These are phyloP conservation scores for Trichophyton simii DNA, from an alignment of 2,329 filamentous ascomycete genomes.

Conservation along the genomic window DNA sequence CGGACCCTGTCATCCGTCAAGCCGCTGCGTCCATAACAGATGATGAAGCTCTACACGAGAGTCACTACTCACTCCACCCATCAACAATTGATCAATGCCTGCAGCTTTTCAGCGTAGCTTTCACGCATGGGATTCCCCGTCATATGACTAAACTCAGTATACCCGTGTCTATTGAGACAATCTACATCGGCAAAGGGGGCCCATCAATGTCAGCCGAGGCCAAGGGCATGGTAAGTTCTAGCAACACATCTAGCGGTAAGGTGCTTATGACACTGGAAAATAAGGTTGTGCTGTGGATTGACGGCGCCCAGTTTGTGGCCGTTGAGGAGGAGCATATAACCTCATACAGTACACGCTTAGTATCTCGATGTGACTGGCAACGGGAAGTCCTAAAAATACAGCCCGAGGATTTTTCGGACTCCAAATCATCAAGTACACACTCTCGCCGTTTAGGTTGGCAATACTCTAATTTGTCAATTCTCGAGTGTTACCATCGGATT, in stretches of 20 bases:
- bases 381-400: no score
- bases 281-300: neutral
- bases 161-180: neutral
- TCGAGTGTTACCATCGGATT: neutral
- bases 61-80: constrained; percentile 13
- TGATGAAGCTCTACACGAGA: neutral
- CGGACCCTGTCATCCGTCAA: neutral
- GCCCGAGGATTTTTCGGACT: no score
- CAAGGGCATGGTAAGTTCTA: neutral
- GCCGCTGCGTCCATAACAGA: neutral
- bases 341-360: neutral
- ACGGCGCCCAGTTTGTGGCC: neutral
- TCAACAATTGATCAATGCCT: constrained; percentile 16
- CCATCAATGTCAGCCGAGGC: neutral
- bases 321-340: neutral
- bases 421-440: no score
- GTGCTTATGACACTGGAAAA: neutral
- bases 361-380: neutral
- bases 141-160: neutral
- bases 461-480: neutral
- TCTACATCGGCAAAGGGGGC: neutral
- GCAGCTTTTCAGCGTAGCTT: constrained; percentile 5
- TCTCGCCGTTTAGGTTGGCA: neutral
- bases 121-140: neutral
- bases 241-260: neutral